These are phyloP conservation scores for Prunella vulgaris DNA, from an alignment of 257 asterid genomes.

Conservation along the genomic window DNA sequence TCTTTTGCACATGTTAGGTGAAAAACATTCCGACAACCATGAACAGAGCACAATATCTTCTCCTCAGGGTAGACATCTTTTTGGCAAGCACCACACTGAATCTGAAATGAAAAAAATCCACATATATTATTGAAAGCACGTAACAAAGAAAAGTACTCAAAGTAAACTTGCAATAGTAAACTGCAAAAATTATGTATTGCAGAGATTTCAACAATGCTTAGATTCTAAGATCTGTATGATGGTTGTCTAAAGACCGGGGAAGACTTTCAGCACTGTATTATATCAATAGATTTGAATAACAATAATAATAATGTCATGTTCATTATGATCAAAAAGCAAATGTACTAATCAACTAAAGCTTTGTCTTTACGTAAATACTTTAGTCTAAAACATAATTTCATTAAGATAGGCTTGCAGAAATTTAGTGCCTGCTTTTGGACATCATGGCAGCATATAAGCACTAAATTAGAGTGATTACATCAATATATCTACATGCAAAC, in stretches of 20 bases:
- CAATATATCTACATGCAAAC: not conserved
- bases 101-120: slow-evolving; percentile 40
- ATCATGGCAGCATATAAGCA: not conserved
- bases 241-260: not conserved
- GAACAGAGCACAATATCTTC: slow-evolving; percentile 54
- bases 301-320: not conserved
- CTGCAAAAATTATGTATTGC: not conserved
- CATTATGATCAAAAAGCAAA: not conserved
- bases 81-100: slow-evolving; percentile 63
- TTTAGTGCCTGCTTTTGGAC: not conserved
- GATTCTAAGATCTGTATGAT: slow-evolving; percentile 8
- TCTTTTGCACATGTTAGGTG: slow-evolving; percentile 65
- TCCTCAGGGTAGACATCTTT: slow-evolving; percentile 44
- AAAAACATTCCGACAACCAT: slow-evolving; percentile 54
- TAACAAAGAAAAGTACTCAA: not conserved
- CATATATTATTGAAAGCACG: not conserved
- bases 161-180: not conserved
- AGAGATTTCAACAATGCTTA: not conserved
- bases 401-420: not conserved
- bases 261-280: not conserved
- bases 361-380: not conserved
- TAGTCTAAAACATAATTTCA: not conserved
- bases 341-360: not conserved
- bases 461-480: not conserved
- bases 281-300: not conserved